phyloP scores from a whole-genome alignment of 176 grass and related monocot genomes.

The Rhipidocladum racemiflorum region DNA sequence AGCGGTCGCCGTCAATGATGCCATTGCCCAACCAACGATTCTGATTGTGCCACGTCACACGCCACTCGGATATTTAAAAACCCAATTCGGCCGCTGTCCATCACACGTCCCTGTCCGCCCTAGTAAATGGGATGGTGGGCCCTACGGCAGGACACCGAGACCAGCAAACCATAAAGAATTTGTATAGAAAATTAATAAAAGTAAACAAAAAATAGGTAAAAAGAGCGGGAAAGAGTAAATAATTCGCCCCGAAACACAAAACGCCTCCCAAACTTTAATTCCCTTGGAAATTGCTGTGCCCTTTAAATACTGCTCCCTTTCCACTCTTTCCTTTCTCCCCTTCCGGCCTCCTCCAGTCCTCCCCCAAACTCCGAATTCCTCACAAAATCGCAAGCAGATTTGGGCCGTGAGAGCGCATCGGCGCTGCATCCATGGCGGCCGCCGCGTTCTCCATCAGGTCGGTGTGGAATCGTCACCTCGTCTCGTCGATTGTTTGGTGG shows the following conservation, averaged over 20 bases:
- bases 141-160: not conserved
- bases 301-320: conserved; percentile 30
- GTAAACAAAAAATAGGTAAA: not conserved
- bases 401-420: not conserved
- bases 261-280: not conserved
- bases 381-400: not conserved
- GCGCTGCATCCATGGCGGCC: conserved; percentile 23
- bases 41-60: conserved; percentile 34
- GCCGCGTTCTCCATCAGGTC: conserved; percentile 55
- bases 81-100: conserved; percentile 15
- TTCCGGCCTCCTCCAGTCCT: conserved; percentile 21
- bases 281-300: not conserved
- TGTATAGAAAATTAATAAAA: not conserved
- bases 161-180: conserved; percentile 9
- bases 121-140: conserved; percentile 17
- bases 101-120: conserved; percentile 40
- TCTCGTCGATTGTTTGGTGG: not conserved
- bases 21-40: not conserved
- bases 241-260: not conserved
- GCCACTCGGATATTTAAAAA: not conserved
- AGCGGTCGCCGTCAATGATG: conserved; percentile 36
- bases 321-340: not conserved
- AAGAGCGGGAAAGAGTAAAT: conserved; percentile 28
- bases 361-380: not conserved
- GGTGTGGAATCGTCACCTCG: not conserved